A percentile compares a stretch with the other conserved stretches of the same genome.
These are phyloP conservation scores for Microstegium vimineum DNA, from an alignment of 176 grass and related monocot species.

Conservation along the genomic window DNA sequence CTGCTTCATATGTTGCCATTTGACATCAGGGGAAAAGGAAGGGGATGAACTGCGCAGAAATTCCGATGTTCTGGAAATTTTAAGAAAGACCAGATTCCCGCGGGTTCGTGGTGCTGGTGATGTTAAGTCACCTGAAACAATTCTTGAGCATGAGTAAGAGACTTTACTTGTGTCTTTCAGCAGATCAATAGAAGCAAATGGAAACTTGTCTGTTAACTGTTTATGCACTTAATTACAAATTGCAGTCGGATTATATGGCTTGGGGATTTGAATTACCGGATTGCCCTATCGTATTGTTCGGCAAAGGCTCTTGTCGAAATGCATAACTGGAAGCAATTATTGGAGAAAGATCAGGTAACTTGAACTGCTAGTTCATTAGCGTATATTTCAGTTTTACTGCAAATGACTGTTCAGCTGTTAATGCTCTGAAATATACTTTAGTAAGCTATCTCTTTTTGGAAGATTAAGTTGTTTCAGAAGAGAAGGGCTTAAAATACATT, in stretches of 20 bases:
- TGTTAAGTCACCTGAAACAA: conserved; percentile 68
- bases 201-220: conserved; percentile 25
- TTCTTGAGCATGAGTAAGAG: conserved; percentile 83
- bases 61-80: conserved; percentile 74
- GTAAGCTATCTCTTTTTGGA: neutral
- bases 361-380: neutral
- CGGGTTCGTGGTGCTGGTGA: conserved; percentile 38
- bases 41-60: conserved; percentile 86
- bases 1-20: conserved; percentile 82
- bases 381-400: conserved; percentile 1
- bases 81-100: conserved; percentile 83
- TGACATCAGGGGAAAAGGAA: conserved; percentile 88
- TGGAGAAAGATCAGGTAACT: conserved; percentile 91
- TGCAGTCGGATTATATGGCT: conserved; percentile 92
- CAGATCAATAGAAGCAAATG: neutral
- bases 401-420: neutral
- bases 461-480: neutral
- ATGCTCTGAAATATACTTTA: conserved; percentile 1
- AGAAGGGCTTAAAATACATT: neutral
- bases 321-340: conserved; percentile 84
- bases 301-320: conserved; percentile 85
- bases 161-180: neutral
- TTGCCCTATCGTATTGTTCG: conserved; percentile 68
- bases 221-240: neutral
- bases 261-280: conserved; percentile 89